Evolutionary conservation across 768 basidiomycete genomes (phyloP).

Genomic region (Leccinum disarticulatum): DNA sequence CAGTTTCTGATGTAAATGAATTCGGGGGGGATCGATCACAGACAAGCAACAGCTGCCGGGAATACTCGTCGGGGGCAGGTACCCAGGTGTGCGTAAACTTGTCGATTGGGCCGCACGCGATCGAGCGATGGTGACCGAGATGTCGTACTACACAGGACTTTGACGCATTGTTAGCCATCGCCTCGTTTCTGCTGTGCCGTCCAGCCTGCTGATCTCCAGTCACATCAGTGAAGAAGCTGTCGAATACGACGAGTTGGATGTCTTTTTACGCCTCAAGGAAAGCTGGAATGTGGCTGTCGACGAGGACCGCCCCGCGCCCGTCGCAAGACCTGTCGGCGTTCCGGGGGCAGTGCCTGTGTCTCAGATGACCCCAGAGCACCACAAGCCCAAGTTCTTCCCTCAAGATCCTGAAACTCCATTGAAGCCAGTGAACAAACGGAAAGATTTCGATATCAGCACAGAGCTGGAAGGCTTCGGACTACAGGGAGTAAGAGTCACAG

Average conservation of each 20-base stretch:
- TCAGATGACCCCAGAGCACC: conserved; percentile 78
- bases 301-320: conserved; percentile 55
- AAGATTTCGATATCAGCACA: conserved; percentile 63
- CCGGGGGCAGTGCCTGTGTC: conserved; percentile 74
- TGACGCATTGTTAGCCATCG: conserved; percentile 62
- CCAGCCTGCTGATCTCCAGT: conserved; percentile 9
- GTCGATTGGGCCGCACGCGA: background rate
- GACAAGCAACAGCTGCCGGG: conserved; percentile 86
- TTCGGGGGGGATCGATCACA: conserved; percentile 25
- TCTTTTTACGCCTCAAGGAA: conserved; percentile 73
- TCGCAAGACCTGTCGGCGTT: conserved; percentile 68
- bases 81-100: conserved; percentile 63
- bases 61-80: conserved; percentile 74
- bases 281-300: conserved; percentile 59
- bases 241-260: conserved; percentile 69
- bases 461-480: conserved; percentile 70
- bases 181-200: background rate
- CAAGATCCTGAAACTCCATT: conserved; percentile 43
- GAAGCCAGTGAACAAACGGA: conserved; percentile 57
- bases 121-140: conserved; percentile 9
- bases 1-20: conserved; percentile 1
- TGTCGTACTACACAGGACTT: conserved; percentile 49
- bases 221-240: conserved; percentile 75
- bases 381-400: conserved; percentile 58
- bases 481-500: conserved; percentile 74